Evolutionary conservation across 2,329 filamentous ascomycete genomes (phyloP), one percentile per base, ranked within the genome.

Genomic region (Ascochyta lentis): DNA sequence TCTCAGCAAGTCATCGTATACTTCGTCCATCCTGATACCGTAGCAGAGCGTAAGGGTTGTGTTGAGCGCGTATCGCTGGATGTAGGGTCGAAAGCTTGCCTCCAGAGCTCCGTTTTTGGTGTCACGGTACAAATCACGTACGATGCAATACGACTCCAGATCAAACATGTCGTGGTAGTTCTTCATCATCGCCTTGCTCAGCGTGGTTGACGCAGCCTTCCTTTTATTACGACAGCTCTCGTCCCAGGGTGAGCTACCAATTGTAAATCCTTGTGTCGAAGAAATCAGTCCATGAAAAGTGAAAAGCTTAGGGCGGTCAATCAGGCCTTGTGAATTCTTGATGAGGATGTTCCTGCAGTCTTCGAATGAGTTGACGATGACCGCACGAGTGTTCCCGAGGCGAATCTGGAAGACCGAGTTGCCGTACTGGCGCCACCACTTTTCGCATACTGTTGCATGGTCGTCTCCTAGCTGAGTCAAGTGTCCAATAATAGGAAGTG

Each of bases 231-330:
- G 80, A 66, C 80, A 84, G 33, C 78, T 81, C 22, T 81, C 78
- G 48, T 83, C 81, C 82, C 81, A 84, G 0, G 81, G 82, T 2
- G 76, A 79, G 5, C 76, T 79, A n/a, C 81, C 82, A 46, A 84
- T 84, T 0, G 82, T 84, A 68, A 84, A 84, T 1, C 82, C 82
- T 59, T 84, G 80, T 0, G 61, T 69, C 3, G 66, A 68, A 3
- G 77, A 80, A 15, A 84, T 83, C 44, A 84, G 72, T 3, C 80
- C 81, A 57, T 84, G 82, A 66, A 84, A 84, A 0, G 82, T 84
- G 60, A 82, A 83, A 1, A 83, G 71, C 29, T 75, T 83, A 0
- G 80, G 81, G 0, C 80, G 73, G 59, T 82, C 79, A 34, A 83
- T 82, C 7, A 83, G 67, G 3, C 81, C 81, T 22, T 79, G 79